Evolutionary conservation across 768 basidiomycete species (phyloP).

Genomic region (Termitomyces eurrhizus): DNA sequence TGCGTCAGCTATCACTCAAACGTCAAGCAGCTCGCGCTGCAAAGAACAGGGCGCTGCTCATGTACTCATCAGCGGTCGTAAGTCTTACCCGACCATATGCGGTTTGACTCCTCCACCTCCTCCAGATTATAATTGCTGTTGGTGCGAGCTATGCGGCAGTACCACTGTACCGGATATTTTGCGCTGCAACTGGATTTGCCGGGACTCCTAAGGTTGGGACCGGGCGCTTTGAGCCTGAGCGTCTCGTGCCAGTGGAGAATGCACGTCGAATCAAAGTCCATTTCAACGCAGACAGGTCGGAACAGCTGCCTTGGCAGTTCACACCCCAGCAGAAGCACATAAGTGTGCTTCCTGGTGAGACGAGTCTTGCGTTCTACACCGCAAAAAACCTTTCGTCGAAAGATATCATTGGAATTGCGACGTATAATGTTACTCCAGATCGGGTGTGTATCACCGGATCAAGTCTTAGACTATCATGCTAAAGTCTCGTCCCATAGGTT

Average conservation of each 20-base stretch:
- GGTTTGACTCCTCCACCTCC: not conserved
- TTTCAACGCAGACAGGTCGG: slow-evolving; percentile 91
- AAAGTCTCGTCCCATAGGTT: slow-evolving; percentile 48
- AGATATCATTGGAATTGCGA: slow-evolving; percentile 97
- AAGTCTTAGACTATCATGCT: not conserved
- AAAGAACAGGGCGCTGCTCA: slow-evolving; percentile 69
- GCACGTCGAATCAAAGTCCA: slow-evolving; percentile 84
- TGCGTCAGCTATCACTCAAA: slow-evolving; percentile 9
- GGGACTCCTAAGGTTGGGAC: slow-evolving; percentile 90
- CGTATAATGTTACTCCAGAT: slow-evolving; percentile 98
- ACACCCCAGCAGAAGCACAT: slow-evolving; percentile 88
- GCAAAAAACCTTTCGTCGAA: slow-evolving; percentile 81
- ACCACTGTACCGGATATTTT: slow-evolving; percentile 96
- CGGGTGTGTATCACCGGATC: slow-evolving; percentile 49
- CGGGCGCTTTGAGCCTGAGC: slow-evolving; percentile 80
- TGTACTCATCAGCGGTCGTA: slow-evolving; percentile 85
- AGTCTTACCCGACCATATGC: slow-evolving; percentile 22
- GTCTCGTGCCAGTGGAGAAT: slow-evolving; percentile 70
- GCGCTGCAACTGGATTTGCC: slow-evolving; percentile 94
- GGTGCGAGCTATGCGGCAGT: slow-evolving; percentile 97
- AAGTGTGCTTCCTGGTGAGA: slow-evolving; percentile 91
- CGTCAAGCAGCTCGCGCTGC: slow-evolving; percentile 42
- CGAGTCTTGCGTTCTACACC: slow-evolving; percentile 92
- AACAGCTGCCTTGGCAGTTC: slow-evolving; percentile 91
- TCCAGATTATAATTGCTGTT: slow-evolving; percentile 70